Evolutionary conservation across 2,329 filamentous ascomycete genomes (phyloP).

Genomic region (Monosporascus sp.): DNA sequence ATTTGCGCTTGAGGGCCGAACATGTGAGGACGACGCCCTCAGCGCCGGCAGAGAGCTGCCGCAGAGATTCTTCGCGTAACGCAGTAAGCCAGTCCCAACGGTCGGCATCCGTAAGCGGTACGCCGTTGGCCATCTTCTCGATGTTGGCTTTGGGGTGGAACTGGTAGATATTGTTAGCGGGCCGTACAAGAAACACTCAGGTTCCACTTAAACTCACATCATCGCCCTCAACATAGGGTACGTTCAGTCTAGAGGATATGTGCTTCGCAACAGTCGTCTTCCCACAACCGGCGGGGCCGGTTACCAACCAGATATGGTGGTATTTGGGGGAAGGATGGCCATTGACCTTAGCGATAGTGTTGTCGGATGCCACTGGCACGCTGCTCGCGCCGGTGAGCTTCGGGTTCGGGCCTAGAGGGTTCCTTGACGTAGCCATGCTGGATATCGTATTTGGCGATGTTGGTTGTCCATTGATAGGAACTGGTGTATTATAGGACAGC

Average conservation of each 20-base stretch:
- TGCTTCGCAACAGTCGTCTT: constrained; percentile 70
- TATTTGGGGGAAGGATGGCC: constrained; percentile 26
- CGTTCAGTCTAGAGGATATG: constrained; percentile 53
- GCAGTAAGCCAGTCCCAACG: constrained; percentile 95
- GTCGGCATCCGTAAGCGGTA: constrained; percentile 84
- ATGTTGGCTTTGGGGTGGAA: constrained; percentile 76
- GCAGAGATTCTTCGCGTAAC: constrained; percentile 63
- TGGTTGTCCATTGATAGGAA: constrained; percentile 37
- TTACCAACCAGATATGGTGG: constrained; percentile 76
- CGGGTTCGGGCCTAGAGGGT: constrained; percentile 21
- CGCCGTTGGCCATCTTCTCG: constrained; percentile 83
- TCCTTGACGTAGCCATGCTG: constrained; percentile 22
- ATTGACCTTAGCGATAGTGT: constrained; percentile 20
- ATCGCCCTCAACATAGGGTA: constrained; percentile 74
- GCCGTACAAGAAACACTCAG: background rate
- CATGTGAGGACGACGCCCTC: constrained; percentile 89
- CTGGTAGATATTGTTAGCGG: constrained; percentile 29
- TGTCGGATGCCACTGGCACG: constrained; percentile 23
- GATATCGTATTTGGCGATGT: constrained; percentile 20
- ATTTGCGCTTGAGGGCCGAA: constrained; percentile 93
- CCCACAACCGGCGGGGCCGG: constrained; percentile 72
- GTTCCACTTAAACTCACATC: constrained; percentile 44
- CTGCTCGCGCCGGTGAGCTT: constrained; percentile 25
- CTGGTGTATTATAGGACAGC: constrained; percentile 45
- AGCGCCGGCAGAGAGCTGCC: constrained; percentile 49